Percentiles rank a stretch among this genome's conserved stretches.
Conservation (phyloP, 192 early-diverging fungal species). For the Thamnidium elegans region DNA sequence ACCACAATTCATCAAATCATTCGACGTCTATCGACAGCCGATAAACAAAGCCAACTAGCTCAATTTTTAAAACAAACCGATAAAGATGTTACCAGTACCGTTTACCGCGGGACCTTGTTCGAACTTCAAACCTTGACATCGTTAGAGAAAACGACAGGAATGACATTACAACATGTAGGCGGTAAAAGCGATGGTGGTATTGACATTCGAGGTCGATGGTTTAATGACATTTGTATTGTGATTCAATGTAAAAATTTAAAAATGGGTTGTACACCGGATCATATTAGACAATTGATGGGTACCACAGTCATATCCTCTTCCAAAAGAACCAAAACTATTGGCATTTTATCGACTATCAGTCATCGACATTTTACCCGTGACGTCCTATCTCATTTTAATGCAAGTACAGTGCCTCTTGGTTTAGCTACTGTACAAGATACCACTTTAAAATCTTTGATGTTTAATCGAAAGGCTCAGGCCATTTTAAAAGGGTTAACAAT, state of each 20-base stretch:
- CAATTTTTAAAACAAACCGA: neutral
- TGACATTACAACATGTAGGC: conserved; percentile 19
- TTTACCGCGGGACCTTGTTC: conserved; percentile 22
- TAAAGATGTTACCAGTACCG: neutral
- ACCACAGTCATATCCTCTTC: neutral
- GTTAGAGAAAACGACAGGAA: neutral
- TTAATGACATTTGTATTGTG: conserved; percentile 13
- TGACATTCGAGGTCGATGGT: conserved; percentile 25
- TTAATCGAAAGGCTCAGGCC: conserved; percentile 17
- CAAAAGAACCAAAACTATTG: neutral
- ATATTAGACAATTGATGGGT: conserved; percentile 22
- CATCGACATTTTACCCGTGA: conserved; percentile 16
- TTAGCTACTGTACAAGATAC: conserved; percentile 17
- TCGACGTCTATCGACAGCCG: too few relatives aligned
- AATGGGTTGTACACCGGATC: conserved; percentile 20
- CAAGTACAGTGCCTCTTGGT: conserved; percentile 22
- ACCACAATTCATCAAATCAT: too few relatives aligned
- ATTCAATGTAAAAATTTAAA: conserved; percentile 26
- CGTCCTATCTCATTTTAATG: conserved; percentile 8
- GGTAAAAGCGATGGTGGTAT: conserved; percentile 24
- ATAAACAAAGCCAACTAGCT: neutral
- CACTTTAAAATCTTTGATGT: conserved; percentile 18
- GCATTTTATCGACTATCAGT: conserved; percentile 10
- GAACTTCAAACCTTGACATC: conserved; percentile 19
- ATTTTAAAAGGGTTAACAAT: conserved; percentile 10